These are phyloP conservation scores for Phytopythium ostracodes DNA, from an alignment of 352 stramenopile species.

Conservation along the genomic window DNA sequence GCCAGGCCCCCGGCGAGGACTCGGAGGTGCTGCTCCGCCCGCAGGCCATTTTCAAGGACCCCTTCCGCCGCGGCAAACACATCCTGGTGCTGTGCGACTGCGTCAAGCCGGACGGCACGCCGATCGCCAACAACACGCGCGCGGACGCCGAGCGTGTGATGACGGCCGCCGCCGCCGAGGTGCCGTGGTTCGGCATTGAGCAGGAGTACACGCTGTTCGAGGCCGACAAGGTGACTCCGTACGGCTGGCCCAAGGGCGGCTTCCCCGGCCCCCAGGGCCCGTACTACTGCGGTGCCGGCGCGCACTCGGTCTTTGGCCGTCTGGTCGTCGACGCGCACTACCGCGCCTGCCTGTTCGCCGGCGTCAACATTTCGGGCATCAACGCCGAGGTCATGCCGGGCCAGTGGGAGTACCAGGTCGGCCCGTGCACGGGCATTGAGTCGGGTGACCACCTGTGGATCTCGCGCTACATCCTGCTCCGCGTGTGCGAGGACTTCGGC, in stretches of 20 bases:
- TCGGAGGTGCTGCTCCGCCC: constrained; percentile 95
- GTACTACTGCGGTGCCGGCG: constrained; percentile 93
- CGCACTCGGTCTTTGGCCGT: constrained; percentile 95
- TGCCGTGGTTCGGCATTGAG: constrained; percentile 96
- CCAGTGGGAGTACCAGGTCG: constrained; percentile 98
- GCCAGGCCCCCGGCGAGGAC: constrained; percentile 95
- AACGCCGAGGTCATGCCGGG: constrained; percentile 98
- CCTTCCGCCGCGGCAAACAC: constrained; percentile 94
- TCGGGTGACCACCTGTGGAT: constrained; percentile 97
- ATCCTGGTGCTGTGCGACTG: constrained; percentile 98
- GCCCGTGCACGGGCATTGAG: constrained; percentile 95
- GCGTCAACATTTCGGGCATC: constrained; percentile 94
- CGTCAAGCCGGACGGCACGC: constrained; percentile 92
- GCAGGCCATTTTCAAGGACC: constrained; percentile 94
- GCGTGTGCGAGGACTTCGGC: constrained; percentile 97
- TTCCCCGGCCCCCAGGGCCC: constrained; percentile 88
- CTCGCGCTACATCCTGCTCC: constrained; percentile 95
- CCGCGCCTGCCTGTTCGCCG: constrained; percentile 93
- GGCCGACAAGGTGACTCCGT: constrained; percentile 81
- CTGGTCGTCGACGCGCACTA: constrained; percentile 95
- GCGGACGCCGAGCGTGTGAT: constrained; percentile 73
- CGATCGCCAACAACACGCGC: constrained; percentile 91
- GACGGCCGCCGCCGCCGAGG: constrained; percentile 42
- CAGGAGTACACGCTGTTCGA: constrained; percentile 97
- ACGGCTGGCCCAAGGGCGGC: constrained; percentile 90